Evolutionary conservation across 495 filamentous ascomycete genomes (phyloP), one percentile per base, ranked within the genome.

Genomic region (Podospora australis): DNA sequence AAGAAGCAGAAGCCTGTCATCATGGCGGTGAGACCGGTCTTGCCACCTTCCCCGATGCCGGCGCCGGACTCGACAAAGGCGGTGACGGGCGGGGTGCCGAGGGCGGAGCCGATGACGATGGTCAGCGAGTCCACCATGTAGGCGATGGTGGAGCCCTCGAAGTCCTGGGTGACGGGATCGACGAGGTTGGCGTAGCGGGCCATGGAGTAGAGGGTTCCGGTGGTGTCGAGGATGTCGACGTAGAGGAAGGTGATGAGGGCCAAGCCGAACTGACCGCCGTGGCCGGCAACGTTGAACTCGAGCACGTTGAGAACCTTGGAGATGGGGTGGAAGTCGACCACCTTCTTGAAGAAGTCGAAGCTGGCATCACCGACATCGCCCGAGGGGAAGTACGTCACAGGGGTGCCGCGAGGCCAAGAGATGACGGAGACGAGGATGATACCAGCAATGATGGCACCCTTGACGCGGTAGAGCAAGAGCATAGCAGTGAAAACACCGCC

Each of bases 191-290:
- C 80, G 55, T 88, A 88, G 23, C 79, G 81, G 16, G 87, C 87
- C 87, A 91, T 90, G 14, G 86, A 84, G 66, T 90, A 91, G 49
- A 88, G 66, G 0, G 85, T 89, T 41, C 84, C 85, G 0, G 85
- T 89, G 44, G 74, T 78, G 58, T 89, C 85, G 10, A 89, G 70
- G 48, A 90, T 90, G 63, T 91, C 87, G 49, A 90, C 86, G 56
- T 91, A 90, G 43, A 90, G 72, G 68, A 91, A 91, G 13, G 87
- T 90, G 57, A 90, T 81, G 39, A 90, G 77, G 0, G 87, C 87
- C 24, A 90, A 62, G 19, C 79, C 84, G 58, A 91, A 91, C 59
- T 90, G 76, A 1, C 71, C 68, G 4, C 83, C 83, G 42, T 74
- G 64, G 9, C 71, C 70, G 17, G 71, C 65, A 29, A 91, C 68